phyloP scores from a whole-genome alignment of 768 basidiomycete species.

The Tricholoma saponaceum region DNA sequence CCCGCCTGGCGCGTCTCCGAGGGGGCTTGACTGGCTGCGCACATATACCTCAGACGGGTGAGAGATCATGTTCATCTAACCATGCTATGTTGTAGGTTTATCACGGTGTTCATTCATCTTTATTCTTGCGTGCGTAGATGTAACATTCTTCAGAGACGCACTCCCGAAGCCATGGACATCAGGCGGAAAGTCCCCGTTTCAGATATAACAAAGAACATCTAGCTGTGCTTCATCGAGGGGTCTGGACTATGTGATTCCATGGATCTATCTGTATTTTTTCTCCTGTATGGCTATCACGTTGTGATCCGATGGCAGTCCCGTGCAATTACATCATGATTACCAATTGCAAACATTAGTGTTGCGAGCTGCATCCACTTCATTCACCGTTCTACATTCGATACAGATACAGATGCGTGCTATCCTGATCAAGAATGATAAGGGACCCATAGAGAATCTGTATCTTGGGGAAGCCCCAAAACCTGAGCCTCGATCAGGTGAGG shows the following conservation, averaged over 20 bases:
- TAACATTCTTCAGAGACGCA: neutral
- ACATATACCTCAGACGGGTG: too few species aligned
- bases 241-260: neutral
- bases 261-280: neutral
- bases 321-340: neutral
- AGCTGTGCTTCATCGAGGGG: neutral
- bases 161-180: neutral
- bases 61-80: neutral
- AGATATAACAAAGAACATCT: neutral
- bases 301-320: too few species aligned
- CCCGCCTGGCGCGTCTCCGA: too few species aligned
- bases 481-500: constrained; percentile 48
- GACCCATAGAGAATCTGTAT: constrained; percentile 74
- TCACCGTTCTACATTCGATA: neutral
- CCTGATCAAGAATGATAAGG: constrained; percentile 70
- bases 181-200: neutral
- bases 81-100: too few species aligned
- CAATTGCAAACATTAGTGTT: neutral
- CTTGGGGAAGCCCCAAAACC: constrained; percentile 71
- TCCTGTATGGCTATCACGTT: neutral
- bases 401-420: constrained; percentile 63
- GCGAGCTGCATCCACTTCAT: too few species aligned
- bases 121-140: neutral
- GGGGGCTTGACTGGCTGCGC: too few species aligned
- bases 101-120: too few species aligned